Evolutionary conservation across 164 flowering plant species (phyloP).

Genomic region (Saururus chinensis): DNA sequence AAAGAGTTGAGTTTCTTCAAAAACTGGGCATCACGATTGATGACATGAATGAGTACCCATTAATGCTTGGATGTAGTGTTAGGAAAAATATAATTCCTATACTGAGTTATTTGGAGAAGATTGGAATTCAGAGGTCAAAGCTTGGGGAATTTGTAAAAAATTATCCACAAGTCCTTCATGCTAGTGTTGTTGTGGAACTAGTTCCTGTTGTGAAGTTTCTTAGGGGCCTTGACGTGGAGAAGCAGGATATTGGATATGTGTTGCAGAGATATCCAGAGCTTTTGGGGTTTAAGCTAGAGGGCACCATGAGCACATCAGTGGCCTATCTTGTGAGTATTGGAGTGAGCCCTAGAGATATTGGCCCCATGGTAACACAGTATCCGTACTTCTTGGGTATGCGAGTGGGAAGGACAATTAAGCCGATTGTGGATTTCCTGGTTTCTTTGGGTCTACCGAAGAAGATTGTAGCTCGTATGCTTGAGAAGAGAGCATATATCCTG

Average conservation of each 20-base stretch:
- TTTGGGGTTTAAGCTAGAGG: conserved; percentile 88
- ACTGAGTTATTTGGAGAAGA: conserved; percentile 71
- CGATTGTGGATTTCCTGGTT: conserved; percentile 75
- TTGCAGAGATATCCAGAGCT: conserved; percentile 80
- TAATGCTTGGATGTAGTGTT: conserved; percentile 83
- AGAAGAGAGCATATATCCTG: conserved; percentile 75
- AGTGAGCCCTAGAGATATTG: conserved; percentile 81
- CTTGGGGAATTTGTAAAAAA: conserved; percentile 72
- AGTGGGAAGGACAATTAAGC: conserved; percentile 87
- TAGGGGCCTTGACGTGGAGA: conserved; percentile 83
- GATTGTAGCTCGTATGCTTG: conserved; percentile 72
- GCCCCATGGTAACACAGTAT: conserved; percentile 88
- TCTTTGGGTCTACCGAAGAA: conserved; percentile 78
- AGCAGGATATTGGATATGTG: conserved; percentile 68
- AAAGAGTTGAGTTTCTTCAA: conserved; percentile 71
- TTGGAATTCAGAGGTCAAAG: conserved; percentile 58
- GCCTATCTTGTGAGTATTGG: conserved; percentile 93
- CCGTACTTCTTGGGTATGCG: conserved; percentile 87
- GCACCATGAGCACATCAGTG: conserved; percentile 95
- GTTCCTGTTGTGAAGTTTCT: conserved; percentile 72
- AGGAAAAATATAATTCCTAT: conserved; percentile 80
- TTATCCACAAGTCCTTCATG: conserved; percentile 78
- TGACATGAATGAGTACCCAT: conserved; percentile 78
- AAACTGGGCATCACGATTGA: conserved; percentile 68
- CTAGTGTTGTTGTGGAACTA: conserved; percentile 87